Percentiles rank a stretch among this genome's conserved stretches.
Evolutionary conservation across 2,329 filamentous ascomycete genomes (phyloP).

Genomic region (Domatiomyces catenatus): DNA sequence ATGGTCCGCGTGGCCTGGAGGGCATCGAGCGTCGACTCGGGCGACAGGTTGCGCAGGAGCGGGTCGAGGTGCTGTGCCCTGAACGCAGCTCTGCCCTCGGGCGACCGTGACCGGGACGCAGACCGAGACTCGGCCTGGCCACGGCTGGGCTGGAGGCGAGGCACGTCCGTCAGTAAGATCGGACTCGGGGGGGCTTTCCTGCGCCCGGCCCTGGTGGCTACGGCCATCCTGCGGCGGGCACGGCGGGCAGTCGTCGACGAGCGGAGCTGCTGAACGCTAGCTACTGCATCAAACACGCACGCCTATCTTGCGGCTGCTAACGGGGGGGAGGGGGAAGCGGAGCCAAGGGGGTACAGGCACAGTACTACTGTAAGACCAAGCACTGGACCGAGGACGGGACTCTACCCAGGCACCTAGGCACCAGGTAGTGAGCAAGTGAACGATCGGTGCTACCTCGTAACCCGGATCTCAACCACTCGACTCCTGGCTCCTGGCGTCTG

Average conservation of each 20-base stretch:
- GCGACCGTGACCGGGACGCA: constrained; percentile 21
- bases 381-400: too few relatives aligned
- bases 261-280: neutral
- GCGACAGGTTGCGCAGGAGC: constrained; percentile 38
- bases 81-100: constrained; percentile 24
- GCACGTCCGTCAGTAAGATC: constrained; percentile 4
- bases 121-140: constrained; percentile 21
- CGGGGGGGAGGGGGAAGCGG: too few relatives aligned
- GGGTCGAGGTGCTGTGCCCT: constrained; percentile 29
- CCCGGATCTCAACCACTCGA: too few relatives aligned
- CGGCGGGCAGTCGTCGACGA: neutral
- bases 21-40: constrained; percentile 37
- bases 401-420: too few relatives aligned
- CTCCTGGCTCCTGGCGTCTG: too few relatives aligned
- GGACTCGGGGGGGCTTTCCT: constrained; percentile 14
- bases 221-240: neutral
- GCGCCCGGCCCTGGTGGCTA: neutral
- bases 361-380: neutral
- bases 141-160: constrained; percentile 9
- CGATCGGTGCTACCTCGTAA: too few relatives aligned
- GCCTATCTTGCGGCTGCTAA: neutral
- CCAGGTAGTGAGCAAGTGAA: too few relatives aligned
- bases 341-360: neutral
- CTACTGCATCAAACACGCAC: neutral
- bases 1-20: constrained; percentile 31